These are phyloP conservation scores for Lathyrus aphaca DNA, from an alignment of 306 rosid species.

Conservation along the genomic window DNA sequence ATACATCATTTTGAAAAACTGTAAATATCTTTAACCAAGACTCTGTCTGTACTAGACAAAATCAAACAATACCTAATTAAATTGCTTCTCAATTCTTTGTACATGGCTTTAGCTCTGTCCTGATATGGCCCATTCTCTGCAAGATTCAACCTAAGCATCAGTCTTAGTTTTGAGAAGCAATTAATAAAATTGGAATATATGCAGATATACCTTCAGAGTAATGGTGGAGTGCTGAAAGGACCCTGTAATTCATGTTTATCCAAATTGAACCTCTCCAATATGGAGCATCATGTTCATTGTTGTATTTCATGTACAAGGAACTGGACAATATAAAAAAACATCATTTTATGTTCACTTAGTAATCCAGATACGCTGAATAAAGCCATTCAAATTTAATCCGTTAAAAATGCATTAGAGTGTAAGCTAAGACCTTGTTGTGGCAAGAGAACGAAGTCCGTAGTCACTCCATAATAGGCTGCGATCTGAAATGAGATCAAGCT, in stretches of 20 bases:
- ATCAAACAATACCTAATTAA: slow-evolving; percentile 62
- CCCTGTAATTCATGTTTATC: slow-evolving; percentile 78
- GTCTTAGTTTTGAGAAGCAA: slow-evolving; percentile 30
- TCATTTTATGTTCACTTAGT: slow-evolving; percentile 15
- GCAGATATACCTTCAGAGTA: slow-evolving; percentile 77
- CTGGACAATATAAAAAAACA: slow-evolving; percentile 43
- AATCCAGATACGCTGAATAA: slow-evolving; percentile 4
- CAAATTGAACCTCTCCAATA: slow-evolving; percentile 96
- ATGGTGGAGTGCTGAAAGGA: slow-evolving; percentile 86
- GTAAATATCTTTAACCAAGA: background rate
- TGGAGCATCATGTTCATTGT: slow-evolving; percentile 85
- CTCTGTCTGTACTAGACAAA: background rate
- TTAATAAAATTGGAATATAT: background rate
- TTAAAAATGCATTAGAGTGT: slow-evolving; percentile 17
- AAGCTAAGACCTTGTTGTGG: slow-evolving; percentile 71
- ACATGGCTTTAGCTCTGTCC: slow-evolving; percentile 65
- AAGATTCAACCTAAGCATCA: slow-evolving; percentile 33
- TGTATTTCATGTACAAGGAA: slow-evolving; percentile 85
- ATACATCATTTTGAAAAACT: background rate
- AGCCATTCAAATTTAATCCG: background rate
- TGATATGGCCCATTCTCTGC: slow-evolving; percentile 77
- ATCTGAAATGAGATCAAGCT: slow-evolving; percentile 80
- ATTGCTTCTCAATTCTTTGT: slow-evolving; percentile 74
- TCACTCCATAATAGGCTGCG: slow-evolving; percentile 77
- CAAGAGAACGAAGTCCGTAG: slow-evolving; percentile 89